These are phyloP conservation scores for Plasmodium vivax DNA, from an alignment of 169 alveolate genomes.

Conservation along the genomic window DNA sequence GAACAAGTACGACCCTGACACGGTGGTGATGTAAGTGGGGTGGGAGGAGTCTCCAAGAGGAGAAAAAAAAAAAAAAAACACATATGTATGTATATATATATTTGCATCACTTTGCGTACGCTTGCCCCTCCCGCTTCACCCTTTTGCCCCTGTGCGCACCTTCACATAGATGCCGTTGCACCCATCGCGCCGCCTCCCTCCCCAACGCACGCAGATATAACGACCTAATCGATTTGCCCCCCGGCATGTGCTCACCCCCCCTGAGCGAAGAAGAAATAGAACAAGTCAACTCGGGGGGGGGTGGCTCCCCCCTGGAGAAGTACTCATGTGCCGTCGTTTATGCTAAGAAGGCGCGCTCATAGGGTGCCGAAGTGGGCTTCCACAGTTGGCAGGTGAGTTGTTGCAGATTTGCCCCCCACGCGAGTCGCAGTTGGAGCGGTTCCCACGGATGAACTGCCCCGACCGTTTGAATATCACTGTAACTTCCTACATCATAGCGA, in stretches of 20 bases:
- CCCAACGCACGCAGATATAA: conserved; percentile 5
- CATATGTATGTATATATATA: neutral
- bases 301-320: neutral
- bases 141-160: neutral
- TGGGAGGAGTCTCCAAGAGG: neutral
- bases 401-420: neutral
- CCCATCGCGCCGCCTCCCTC: neutral
- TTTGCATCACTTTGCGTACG: neutral
- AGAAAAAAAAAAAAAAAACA: neutral
- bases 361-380: neutral
- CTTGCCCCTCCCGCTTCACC: neutral
- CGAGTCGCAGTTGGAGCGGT: neutral
- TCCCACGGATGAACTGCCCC: neutral
- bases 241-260: neutral
- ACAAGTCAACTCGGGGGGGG: conserved; percentile 29
- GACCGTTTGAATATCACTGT: neutral
- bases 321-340: conserved; percentile 19
- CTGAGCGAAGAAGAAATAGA: conserved; percentile 63
- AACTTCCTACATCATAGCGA: neutral
- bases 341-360: neutral
- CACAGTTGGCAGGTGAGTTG: neutral
- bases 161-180: neutral
- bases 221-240: neutral
- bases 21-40: conserved; percentile 16
- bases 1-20: conserved; percentile 42